Evolutionary conservation across 2,329 filamentous ascomycete genomes (phyloP).

Genomic region (Fusarium phyllophilum): DNA sequence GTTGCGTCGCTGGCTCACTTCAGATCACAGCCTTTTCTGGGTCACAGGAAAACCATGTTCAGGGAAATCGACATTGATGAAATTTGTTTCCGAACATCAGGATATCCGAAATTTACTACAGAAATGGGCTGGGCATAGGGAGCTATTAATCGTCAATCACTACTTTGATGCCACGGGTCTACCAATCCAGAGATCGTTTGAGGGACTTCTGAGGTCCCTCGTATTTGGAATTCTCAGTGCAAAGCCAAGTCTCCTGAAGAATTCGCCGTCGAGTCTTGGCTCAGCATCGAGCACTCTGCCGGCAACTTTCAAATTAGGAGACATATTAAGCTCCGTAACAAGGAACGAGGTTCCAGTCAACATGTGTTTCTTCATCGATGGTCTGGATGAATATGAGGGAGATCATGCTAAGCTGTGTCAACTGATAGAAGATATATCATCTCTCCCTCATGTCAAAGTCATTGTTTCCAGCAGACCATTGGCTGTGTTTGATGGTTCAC

Average conservation of each 20-base stretch:
- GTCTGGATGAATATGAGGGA: slow-evolving; percentile 27
- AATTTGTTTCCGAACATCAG: background rate
- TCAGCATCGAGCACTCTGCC: background rate
- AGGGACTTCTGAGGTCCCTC: slow-evolving; percentile 14
- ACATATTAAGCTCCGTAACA: background rate
- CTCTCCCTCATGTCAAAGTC: slow-evolving; percentile 16
- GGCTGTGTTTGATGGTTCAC: slow-evolving; percentile 10
- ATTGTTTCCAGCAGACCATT: slow-evolving; percentile 27
- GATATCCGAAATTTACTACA: background rate
- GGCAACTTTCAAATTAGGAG: background rate
- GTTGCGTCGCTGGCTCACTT: background rate
- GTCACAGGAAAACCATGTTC: slow-evolving; percentile 12
- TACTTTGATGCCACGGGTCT: slow-evolving; percentile 1
- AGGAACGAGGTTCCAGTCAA: background rate
- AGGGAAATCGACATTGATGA: slow-evolving; percentile 20
- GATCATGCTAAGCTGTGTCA: slow-evolving; percentile 17
- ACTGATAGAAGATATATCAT: background rate
- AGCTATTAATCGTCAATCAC: background rate
- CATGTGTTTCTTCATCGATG: slow-evolving; percentile 35
- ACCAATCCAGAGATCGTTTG: slow-evolving; percentile 2
- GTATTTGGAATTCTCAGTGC: slow-evolving; percentile 17
- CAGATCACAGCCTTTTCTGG: background rate
- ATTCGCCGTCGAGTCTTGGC: background rate
- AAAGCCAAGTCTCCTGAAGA: background rate
- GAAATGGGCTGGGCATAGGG: background rate